phyloP scores from a whole-genome alignment of 768 basidiomycete species.

The Rhizopogon salebrosus region DNA sequence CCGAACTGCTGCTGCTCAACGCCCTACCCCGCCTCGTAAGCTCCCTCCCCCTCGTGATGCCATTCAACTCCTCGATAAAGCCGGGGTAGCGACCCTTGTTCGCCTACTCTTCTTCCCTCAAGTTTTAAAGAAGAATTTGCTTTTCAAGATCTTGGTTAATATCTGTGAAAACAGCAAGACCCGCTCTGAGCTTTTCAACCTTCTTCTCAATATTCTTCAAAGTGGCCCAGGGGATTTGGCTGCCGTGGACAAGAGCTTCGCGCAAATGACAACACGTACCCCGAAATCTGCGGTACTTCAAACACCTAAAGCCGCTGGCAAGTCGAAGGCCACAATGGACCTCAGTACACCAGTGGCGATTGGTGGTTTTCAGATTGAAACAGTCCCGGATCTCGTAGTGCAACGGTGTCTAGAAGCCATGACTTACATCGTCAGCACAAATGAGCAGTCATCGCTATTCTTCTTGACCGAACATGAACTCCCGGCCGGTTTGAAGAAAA shows the following conservation, averaged over 20 bases:
- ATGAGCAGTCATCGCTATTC: slow-evolving; percentile 82
- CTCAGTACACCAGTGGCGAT: slow-evolving; percentile 44
- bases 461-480: slow-evolving; percentile 96
- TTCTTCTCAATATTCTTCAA: slow-evolving; percentile 89
- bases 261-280: slow-evolving; percentile 79
- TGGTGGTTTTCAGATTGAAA: slow-evolving; percentile 60
- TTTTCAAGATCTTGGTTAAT: slow-evolving; percentile 90
- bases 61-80: slow-evolving; percentile 87
- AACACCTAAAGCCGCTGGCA: slow-evolving; percentile 49
- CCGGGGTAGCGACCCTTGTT: slow-evolving; percentile 82
- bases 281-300: slow-evolving; percentile 42
- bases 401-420: slow-evolving; percentile 93
- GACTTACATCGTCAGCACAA: slow-evolving; percentile 79
- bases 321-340: slow-evolving; percentile 61
- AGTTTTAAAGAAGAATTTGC: slow-evolving; percentile 74
- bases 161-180: slow-evolving; percentile 94
- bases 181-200: slow-evolving; percentile 87
- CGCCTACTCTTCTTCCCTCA: slow-evolving; percentile 96
- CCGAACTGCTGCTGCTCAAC: slow-evolving; percentile 15
- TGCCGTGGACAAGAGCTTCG: slow-evolving; percentile 89
- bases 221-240: slow-evolving; percentile 92
- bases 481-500: slow-evolving; percentile 67
- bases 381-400: slow-evolving; percentile 87
- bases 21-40: slow-evolving; percentile 40
- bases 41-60: slow-evolving; percentile 68